These are phyloP conservation scores for Lizonia empirigonia DNA, from an alignment of 2,329 filamentous ascomycete genomes.

Conservation along the genomic window DNA sequence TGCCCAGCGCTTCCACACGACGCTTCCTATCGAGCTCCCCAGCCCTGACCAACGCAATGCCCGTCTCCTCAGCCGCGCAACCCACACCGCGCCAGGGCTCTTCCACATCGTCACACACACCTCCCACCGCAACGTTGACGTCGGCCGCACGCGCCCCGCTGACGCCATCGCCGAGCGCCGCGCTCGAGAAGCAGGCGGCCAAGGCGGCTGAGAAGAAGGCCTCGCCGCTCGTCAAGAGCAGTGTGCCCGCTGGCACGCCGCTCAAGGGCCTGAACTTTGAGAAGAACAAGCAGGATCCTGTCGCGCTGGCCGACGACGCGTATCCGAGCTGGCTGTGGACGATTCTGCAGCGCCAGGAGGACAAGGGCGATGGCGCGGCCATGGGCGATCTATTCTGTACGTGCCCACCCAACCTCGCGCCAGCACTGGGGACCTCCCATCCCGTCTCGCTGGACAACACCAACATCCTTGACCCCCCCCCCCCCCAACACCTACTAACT, in stretches of 20 bases:
- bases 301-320: constrained; percentile 74
- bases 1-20: constrained; percentile 16
- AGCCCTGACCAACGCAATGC: constrained; percentile 29
- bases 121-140: constrained; percentile 52
- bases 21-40: constrained; percentile 38
- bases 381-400: constrained; percentile 80
- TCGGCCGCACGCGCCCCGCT: constrained; percentile 51
- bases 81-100: constrained; percentile 38
- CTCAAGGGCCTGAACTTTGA: constrained; percentile 77
- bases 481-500: not conserved
- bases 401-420: too few relatives aligned
- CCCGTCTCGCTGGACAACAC: too few relatives aligned
- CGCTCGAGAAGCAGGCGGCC: constrained; percentile 32
- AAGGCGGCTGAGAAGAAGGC: constrained; percentile 37
- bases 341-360: constrained; percentile 67
- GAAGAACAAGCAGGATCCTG: constrained; percentile 74
- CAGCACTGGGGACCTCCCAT: too few relatives aligned
- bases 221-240: constrained; percentile 46
- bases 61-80: constrained; percentile 35
- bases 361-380: constrained; percentile 57
- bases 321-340: constrained; percentile 84
- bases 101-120: constrained; percentile 23
- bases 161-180: constrained; percentile 31
- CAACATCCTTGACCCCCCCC: too few relatives aligned
- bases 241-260: constrained; percentile 70